Conservation (phyloP, 306 rosid genomes). For the Pyrus bretschneideri region DNA sequence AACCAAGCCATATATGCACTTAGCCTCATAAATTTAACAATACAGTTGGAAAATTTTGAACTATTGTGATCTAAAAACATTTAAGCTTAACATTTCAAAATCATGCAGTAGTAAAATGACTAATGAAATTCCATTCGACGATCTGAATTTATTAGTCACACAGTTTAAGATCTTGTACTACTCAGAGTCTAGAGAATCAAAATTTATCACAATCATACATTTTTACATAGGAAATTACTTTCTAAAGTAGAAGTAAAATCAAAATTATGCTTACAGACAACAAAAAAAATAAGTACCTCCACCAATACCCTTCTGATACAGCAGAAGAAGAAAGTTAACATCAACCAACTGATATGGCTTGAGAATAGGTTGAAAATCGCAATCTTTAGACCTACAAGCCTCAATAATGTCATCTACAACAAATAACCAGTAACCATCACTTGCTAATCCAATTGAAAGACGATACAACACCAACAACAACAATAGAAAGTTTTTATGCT, state of each 20-base stretch:
- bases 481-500: background rate
- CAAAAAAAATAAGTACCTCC: constrained; percentile 51
- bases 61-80: background rate
- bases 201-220: too few species aligned
- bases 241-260: background rate
- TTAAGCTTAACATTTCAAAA: background rate
- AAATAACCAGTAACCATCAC: background rate
- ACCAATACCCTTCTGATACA: constrained; percentile 76
- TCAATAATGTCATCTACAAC: constrained; percentile 63
- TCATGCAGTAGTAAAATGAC: background rate
- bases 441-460: background rate
- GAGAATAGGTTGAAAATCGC: constrained; percentile 80
- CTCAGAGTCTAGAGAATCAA: background rate
- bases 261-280: constrained; percentile 4
- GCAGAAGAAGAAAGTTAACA: constrained; percentile 81
- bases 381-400: constrained; percentile 70
- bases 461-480: background rate
- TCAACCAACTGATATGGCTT: constrained; percentile 94
- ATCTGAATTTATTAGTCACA: background rate
- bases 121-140: background rate
- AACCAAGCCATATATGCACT: background rate
- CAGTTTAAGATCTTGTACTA: background rate
- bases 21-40: background rate
- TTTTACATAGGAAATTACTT: background rate
- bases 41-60: background rate